Conservation (phyloP, 805 yeast genomes). For the Starmerella tilneyi region DNA sequence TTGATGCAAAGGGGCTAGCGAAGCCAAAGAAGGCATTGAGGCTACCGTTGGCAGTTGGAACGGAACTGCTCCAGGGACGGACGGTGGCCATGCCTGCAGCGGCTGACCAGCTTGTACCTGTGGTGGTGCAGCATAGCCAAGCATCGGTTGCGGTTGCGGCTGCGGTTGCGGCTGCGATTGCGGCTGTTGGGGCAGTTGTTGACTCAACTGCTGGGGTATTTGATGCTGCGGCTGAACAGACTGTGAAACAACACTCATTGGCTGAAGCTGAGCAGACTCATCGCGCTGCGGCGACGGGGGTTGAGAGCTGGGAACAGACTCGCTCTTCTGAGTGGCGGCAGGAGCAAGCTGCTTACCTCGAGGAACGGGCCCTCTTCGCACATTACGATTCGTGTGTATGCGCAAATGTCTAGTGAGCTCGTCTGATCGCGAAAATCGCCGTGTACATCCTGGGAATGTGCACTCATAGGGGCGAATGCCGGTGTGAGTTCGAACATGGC, state of each 20-base stretch:
- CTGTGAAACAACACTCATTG: not conserved
- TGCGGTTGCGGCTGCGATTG: conserved; percentile 15
- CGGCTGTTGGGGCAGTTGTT: not conserved
- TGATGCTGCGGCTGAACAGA: not conserved
- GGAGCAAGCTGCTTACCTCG: conserved; percentile 19
- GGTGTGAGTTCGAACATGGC: conserved; percentile 86
- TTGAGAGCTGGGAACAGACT: not conserved
- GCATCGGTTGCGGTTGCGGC: conserved; percentile 4
- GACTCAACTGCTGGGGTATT: not conserved
- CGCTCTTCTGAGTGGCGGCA: conserved; percentile 4
- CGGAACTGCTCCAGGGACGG: not conserved
- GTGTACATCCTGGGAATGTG: conserved; percentile 63
- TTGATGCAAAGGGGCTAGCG: conserved; percentile 9
- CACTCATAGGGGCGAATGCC: conserved; percentile 89
- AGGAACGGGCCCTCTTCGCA: conserved; percentile 16
- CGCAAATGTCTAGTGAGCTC: conserved; percentile 79
- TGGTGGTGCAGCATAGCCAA: not conserved
- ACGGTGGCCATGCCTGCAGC: not conserved
- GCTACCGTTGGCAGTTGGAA: conserved; percentile 5
- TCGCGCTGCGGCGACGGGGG: conserved; percentile 11
- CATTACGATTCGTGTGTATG: conserved; percentile 45
- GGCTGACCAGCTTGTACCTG: no score
- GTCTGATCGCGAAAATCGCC: conserved; percentile 69
- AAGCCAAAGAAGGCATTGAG: conserved; percentile 9
- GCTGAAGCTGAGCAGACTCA: conserved; percentile 1